Evolutionary conservation across 768 basidiomycete genomes (phyloP).

Genomic region (Nidularia pulvinata): DNA sequence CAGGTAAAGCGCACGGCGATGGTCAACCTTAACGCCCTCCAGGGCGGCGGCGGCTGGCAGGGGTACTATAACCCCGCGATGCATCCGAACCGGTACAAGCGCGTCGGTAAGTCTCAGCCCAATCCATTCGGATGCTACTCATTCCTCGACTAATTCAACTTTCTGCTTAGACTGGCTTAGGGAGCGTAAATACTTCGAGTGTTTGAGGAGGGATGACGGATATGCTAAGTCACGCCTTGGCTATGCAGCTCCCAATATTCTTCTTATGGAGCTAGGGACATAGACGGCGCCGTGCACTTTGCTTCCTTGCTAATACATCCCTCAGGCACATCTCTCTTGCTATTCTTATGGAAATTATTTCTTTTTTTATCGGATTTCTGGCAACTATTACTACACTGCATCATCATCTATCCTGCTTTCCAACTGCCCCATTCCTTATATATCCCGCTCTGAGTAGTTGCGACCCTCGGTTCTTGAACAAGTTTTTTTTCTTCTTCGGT

Average conservation of each 20-base stretch:
- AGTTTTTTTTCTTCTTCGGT: no score
- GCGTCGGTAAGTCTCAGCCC: conserved; percentile 52
- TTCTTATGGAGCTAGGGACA: conserved; percentile 64
- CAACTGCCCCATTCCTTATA: no score
- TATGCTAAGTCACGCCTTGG: conserved; percentile 67
- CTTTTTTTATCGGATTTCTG: no score
- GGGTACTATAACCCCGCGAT: conserved; percentile 51
- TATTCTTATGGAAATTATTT: no score
- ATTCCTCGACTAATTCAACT: not conserved
- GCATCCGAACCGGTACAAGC: conserved; percentile 49
- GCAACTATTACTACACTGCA: no score
- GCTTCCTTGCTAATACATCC: no score
- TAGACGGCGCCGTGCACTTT: no score
- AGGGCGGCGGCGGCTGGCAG: conserved; percentile 9
- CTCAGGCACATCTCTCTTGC: no score
- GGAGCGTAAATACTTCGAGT: conserved; percentile 72
- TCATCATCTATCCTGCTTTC: no score
- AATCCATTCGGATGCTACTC: not conserved
- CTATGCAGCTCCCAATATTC: conserved; percentile 78
- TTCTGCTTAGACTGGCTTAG: conserved; percentile 67
- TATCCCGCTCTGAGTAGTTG: no score
- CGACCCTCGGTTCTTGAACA: no score
- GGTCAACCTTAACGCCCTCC: conserved; percentile 20
- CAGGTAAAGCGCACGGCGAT: conserved; percentile 64
- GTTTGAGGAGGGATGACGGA: conserved; percentile 54